Conservation (phyloP, 2,329 filamentous ascomycete genomes). For the Pseudopyrenochaeta lycopersici region DNA sequence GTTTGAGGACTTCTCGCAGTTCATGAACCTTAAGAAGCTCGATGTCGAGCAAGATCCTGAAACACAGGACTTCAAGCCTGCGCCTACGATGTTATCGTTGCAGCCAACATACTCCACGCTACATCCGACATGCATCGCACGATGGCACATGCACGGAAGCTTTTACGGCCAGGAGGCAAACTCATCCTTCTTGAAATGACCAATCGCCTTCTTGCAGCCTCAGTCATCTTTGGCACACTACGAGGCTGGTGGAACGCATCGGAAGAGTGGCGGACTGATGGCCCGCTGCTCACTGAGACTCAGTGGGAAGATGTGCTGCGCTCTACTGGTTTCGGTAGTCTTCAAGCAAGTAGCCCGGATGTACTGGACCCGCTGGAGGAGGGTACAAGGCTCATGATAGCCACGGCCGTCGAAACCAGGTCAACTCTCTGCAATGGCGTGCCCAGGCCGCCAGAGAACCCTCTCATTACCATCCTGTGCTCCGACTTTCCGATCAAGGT, state of each 20-base stretch:
- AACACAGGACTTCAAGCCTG: slow-evolving; percentile 25
- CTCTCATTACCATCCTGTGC: slow-evolving; percentile 14
- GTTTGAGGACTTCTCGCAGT: too few relatives aligned
- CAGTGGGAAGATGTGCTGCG: too few relatives aligned
- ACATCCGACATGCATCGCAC: too few relatives aligned
- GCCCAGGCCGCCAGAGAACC: slow-evolving; percentile 6
- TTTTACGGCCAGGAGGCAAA: too few relatives aligned
- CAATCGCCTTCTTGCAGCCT: too few relatives aligned
- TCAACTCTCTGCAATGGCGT: slow-evolving; percentile 5
- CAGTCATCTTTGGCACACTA: slow-evolving; percentile 34
- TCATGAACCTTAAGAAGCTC: slow-evolving; percentile 27
- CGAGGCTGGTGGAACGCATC: slow-evolving; percentile 35
- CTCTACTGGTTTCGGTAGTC: too few relatives aligned
- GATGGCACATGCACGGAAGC: too few relatives aligned
- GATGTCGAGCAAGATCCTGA: slow-evolving; percentile 30
- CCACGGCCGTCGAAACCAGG: slow-evolving; percentile 14
- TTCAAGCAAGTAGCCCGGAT: too few relatives aligned
- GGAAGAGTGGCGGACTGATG: slow-evolving; percentile 35
- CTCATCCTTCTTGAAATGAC: too few relatives aligned
- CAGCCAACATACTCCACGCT: slow-evolving; percentile 46
- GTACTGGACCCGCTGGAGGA: too few relatives aligned
- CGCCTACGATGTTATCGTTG: slow-evolving; percentile 38
- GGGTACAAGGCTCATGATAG: slow-evolving; percentile 21
- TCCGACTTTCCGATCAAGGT: too few relatives aligned
- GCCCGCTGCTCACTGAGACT: slow-evolving; percentile 40